Evolutionary conservation across 2,329 filamentous ascomycete species (phyloP), one percentile per base, ranked within the genome.

Genomic region (Juglanconis juglandina): DNA sequence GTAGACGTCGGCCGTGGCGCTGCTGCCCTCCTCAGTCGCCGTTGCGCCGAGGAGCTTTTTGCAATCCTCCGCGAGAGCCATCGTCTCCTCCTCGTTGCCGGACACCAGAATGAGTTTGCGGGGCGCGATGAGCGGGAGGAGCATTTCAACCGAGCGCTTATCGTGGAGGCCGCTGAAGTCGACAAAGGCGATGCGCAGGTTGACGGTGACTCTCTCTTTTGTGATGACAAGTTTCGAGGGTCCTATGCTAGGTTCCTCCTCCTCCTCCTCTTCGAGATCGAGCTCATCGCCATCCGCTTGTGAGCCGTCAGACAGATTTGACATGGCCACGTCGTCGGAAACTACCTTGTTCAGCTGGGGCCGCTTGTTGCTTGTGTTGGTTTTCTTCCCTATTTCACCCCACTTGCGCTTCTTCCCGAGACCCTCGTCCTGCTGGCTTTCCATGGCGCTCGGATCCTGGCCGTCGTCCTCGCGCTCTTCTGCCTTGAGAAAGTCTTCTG

Each of bases 141-240:
- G 78, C 88, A 97, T 97, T 74, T 94, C 91, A 53, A 99, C 79
- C 73, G 92, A 96, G 66, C 94, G 90, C 72, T 93, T 93, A 71
- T 98, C 95, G 73, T 98, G 94, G 32, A 98, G 77, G 32, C 94
- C 95, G 55, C 90, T 88, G 70, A 96, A 97, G 74, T 99, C 95
- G 56, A 99, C 87, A 72, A 90, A 95, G 3, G 90, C 90, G 65
- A 99, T 87, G 51, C 88, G 87, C 54, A 95, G 79, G 64, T 90
- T 87, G 60, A 94, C 79, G 10, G 81, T 79, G 33, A 98, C 72
- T 1, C 78, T 83, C 53, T 88, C 83, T 0, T 81, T 84, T 10
- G 81, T 82, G 64, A 89, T 83, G 8, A 89, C 78, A 24, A 93
- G 79, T 74, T 95, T 96, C 42, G 88, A 88, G 0, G 95, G 95